Evolutionary conservation across 2,329 filamentous ascomycete genomes (phyloP).

Genomic region (Pseudogymnoascus sp.): DNA sequence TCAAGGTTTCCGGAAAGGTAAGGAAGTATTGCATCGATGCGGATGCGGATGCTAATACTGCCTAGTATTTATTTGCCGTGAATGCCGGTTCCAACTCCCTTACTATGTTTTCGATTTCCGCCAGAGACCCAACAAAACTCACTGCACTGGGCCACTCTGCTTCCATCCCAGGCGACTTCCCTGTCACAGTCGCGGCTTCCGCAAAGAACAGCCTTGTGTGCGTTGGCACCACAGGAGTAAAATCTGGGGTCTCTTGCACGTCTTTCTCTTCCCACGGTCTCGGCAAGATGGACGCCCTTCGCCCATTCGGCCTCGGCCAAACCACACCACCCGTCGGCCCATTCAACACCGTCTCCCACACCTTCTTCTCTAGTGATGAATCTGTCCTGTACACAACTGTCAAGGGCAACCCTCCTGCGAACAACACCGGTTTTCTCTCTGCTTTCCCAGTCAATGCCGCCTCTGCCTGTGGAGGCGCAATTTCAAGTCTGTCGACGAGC

Average conservation of each 20-base stretch:
- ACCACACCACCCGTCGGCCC: constrained; percentile 52
- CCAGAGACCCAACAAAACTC: constrained; percentile 37
- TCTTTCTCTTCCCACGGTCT: constrained; percentile 8
- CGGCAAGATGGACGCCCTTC: constrained; percentile 23
- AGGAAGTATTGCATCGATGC: constrained; percentile 17
- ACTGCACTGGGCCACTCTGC: constrained; percentile 37
- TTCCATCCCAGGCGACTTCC: constrained; percentile 43
- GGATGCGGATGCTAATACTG: constrained; percentile 6
- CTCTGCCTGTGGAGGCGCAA: neutral
- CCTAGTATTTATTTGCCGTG: constrained; percentile 46
- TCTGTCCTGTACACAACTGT: constrained; percentile 47
- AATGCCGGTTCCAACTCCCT: constrained; percentile 47
- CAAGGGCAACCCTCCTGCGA: constrained; percentile 49
- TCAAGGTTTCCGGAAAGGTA: constrained; percentile 45
- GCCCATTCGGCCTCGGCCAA: constrained; percentile 44
- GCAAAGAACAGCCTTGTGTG: constrained; percentile 30
- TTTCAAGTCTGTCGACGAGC: constrained; percentile 18
- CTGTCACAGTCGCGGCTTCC: constrained; percentile 31
- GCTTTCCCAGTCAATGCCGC: constrained; percentile 37
- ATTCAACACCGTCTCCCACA: constrained; percentile 51
- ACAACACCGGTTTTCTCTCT: constrained; percentile 51
- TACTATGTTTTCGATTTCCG: constrained; percentile 41
- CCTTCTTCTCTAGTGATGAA: constrained; percentile 51
- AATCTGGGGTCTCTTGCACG: constrained; percentile 40
- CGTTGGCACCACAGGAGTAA: constrained; percentile 38